Evolutionary conservation across 371 early-diverging fungal species (phyloP).

Genomic region (Rhizomucor miehei): DNA sequence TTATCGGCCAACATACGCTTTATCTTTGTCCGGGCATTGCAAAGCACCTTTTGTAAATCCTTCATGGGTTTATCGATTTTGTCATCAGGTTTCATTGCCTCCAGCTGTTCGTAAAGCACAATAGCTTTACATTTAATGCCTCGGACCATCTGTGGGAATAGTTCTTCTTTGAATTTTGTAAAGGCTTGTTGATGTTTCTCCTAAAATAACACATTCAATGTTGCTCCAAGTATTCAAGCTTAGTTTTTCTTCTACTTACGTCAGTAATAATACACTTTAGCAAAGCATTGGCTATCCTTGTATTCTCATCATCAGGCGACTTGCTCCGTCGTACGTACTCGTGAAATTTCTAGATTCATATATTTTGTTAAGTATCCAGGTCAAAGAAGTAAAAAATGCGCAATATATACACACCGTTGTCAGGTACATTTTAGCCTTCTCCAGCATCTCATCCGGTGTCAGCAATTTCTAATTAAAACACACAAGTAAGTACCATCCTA

Average conservation of each 20-base stretch:
- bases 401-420: conserved; percentile 62
- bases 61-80: conserved; percentile 52
- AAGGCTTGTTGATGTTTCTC: neutral
- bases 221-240: neutral
- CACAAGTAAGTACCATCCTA: conserved; percentile 10
- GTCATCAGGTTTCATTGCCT: conserved; percentile 63
- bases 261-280: conserved; percentile 97
- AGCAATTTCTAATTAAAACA: conserved; percentile 51
- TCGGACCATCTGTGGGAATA: conserved; percentile 79
- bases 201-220: neutral
- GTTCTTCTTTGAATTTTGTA: conserved; percentile 29
- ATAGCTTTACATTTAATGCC: conserved; percentile 76
- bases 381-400: neutral
- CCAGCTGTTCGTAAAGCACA: conserved; percentile 79
- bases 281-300: conserved; percentile 91
- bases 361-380: neutral
- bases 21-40: conserved; percentile 64
- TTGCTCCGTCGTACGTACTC: conserved; percentile 92
- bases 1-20: conserved; percentile 63
- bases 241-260: conserved; percentile 42
- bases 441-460: conserved; percentile 90
- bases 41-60: conserved; percentile 51
- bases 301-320: conserved; percentile 66
- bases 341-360: conserved; percentile 81
- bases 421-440: conserved; percentile 87